phyloP scores from a whole-genome alignment of 2,329 filamentous ascomycete genomes.

The Epichloe uncinata region DNA sequence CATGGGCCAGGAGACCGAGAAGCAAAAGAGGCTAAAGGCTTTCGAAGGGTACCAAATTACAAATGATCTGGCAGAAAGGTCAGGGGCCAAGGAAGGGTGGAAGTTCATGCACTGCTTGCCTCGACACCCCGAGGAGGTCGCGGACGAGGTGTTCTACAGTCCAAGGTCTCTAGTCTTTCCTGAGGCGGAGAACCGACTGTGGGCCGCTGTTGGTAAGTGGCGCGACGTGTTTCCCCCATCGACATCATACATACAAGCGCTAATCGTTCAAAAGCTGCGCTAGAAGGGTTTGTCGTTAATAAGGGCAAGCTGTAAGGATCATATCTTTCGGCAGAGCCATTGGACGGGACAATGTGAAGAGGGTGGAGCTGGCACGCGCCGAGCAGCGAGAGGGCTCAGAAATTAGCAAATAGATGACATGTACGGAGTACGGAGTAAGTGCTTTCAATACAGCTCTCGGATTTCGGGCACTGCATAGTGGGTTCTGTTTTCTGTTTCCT shows the following conservation, averaged over 20 bases:
- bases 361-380: no score
- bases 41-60: conserved; percentile 90
- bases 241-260: background rate
- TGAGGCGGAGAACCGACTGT: conserved; percentile 89
- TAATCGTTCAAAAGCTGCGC: conserved; percentile 37
- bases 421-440: background rate
- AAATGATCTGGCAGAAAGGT: conserved; percentile 65
- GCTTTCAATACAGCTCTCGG: no score
- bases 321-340: background rate
- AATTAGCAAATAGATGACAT: no score
- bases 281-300: conserved; percentile 90
- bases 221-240: background rate
- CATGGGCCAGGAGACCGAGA: conserved; percentile 92
- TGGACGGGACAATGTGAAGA: no score
- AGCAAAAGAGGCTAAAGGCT: conserved; percentile 59
- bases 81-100: conserved; percentile 80
- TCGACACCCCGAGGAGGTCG: conserved; percentile 82
- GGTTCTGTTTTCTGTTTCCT: no score
- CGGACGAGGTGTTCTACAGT: conserved; percentile 89
- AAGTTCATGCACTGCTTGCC: conserved; percentile 98
- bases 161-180: conserved; percentile 76
- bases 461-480: no score
- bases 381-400: no score
- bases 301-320: conserved; percentile 55
- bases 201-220: conserved; percentile 64